Base-by-base conservation (phyloP, 2,329 filamentous ascomycete genomes). In the Apiospora marii region DNA sequence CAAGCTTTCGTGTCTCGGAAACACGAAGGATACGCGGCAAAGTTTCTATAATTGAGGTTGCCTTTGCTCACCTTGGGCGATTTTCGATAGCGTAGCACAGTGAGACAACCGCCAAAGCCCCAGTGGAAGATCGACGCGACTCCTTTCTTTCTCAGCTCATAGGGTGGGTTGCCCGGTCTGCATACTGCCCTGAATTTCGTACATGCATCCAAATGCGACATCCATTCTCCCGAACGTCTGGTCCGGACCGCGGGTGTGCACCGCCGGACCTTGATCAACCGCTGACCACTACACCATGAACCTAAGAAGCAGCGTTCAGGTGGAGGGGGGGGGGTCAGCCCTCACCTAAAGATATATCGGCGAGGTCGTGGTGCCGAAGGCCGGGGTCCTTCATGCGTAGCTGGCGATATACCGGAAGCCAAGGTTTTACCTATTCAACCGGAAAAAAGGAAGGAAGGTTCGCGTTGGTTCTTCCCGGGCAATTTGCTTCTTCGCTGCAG, bases 401-500 rank as follows among this genome's bases (percentile, higher is more conserved):
- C 34, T 22, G 34, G 30, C 10, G 58, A 13, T 41, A 41, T n/a
- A 41, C 34, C 34, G n/a, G 30, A 41, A 64, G 58, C 58, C 34
- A 41, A 41, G 34, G 34, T 19, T 64, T 34, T 64, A 12, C 22
- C 2, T 14, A 41, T 14, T 10, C 58, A 24, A 41, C 30, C 10
- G 34, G 34, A 22, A 41, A 64, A 64, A 64, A 41, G 53, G n/a
- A 64, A 64, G 58, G 34, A 37, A 34, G 34, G 58, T 64, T 64
- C 34, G 19, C 34, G 58, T 6, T 41, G 34, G 19, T 34, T 8
- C 19, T 4, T 64, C 12, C n/a, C 8, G 22, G 13, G 30, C 30
- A 14, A 8, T n/a, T 41, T 64, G 58, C 58, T 64, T 64, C 34
- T 64, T 64, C 22, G 58, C 58, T 64, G 58, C 34, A 64, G 58